Evolutionary conservation across 164 flowering plant species (phyloP).

Genomic region (Echeveria elegans): DNA sequence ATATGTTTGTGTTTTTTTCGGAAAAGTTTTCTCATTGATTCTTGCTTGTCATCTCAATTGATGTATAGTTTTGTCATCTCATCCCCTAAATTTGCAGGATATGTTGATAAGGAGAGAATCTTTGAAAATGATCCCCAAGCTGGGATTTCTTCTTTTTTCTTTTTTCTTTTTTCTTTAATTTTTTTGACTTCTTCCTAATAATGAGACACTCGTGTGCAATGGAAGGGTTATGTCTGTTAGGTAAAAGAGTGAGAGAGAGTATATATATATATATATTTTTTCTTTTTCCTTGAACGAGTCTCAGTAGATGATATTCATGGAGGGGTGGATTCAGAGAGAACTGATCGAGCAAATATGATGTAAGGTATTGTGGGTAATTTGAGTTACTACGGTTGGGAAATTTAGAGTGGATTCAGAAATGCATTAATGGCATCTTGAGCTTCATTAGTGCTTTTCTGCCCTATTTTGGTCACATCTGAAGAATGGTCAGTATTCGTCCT

Average conservation of each 20-base stretch:
- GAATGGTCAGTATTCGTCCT: conserved; percentile 1
- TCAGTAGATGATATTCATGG: neutral
- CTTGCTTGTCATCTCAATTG: neutral
- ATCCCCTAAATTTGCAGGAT: neutral
- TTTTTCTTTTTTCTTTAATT: no score
- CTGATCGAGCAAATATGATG: neutral
- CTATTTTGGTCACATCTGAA: conserved; percentile 1
- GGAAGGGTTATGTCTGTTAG: neutral
- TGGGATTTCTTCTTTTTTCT: neutral
- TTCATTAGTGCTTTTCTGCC: neutral
- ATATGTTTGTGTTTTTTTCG: neutral
- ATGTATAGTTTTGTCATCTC: neutral
- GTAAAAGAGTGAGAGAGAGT: neutral
- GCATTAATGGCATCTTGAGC: neutral
- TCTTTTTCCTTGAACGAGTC: neutral
- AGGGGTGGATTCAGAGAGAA: neutral
- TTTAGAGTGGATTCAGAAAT: neutral
- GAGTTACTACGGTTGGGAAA: neutral
- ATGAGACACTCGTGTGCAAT: neutral
- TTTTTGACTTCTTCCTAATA: neutral
- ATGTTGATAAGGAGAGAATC: neutral
- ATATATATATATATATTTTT: neutral
- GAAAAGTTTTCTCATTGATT: neutral
- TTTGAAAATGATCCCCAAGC: neutral
- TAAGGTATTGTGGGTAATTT: neutral